Evolutionary conservation across 2,329 filamentous ascomycete species (phyloP), one percentile per base, ranked within the genome.

Genomic region (Hypoxylon sp.): DNA sequence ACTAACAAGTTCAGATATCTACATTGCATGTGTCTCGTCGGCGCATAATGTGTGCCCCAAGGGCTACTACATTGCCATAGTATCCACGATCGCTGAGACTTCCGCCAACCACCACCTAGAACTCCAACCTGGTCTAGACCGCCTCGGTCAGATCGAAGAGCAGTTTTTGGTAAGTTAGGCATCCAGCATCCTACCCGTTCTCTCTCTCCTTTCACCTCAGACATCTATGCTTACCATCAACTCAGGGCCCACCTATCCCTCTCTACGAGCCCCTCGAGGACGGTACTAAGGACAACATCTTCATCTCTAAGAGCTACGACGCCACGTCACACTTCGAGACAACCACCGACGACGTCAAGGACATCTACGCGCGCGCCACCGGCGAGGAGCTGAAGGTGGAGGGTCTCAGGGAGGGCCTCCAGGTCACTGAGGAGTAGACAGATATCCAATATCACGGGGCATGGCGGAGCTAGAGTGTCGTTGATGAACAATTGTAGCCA

Each of bases 11-110:
- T 5, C 46, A 76, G 74, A 76, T 56, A 94, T 99, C 77, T 99
- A 99, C 86, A 91, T 99, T 77, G 95, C 96, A 61, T 92, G 96
- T 79, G 94, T 99, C 64, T 97, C 94, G 0, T 93, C 93, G 39
- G 93, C 94, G 37, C 96, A 99, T 85, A 98, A 97, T 75, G 96
- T 99, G 74, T 98, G 95, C 84, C 96, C 96, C 75, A 97, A 97
- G 87, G 95, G 95, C 67, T 98, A 97, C 88, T 99, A 96, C 85
- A 93, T 99, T 74, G 96, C 96, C 74, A 99, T 98, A 67, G 95
- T 99, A 71, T 97, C 94, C 50, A 99, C 96, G 65, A 97, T 99
- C 77, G 93, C 96, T 70, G 96, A 99, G 85, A 90, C 90, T 46
- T 84, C 90, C 67, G 90, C 92, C 70, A 98, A 99, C 87, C 94